Evolutionary conservation across 2,329 filamentous ascomycete genomes (phyloP).

Genomic region (Hymenotorrendiella dingleyae): DNA sequence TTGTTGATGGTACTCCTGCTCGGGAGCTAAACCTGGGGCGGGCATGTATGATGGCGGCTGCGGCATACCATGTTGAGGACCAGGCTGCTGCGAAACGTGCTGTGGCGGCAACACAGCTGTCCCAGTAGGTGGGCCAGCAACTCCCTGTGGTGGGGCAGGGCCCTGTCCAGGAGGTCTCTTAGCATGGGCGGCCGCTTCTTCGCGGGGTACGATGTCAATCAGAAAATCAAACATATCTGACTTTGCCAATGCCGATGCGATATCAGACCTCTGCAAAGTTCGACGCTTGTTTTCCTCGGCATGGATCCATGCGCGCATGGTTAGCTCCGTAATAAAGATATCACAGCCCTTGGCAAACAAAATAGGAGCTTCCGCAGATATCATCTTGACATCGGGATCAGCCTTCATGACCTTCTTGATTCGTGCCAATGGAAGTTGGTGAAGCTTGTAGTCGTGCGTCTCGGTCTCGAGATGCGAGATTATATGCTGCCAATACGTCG

Average conservation of each 20-base stretch:
- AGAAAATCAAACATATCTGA: constrained; percentile 99
- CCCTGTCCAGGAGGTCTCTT: constrained; percentile 58
- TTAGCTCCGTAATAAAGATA: constrained; percentile 97
- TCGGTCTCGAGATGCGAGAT: constrained; percentile 94
- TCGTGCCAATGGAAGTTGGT: constrained; percentile 91
- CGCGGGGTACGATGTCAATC: constrained; percentile 95
- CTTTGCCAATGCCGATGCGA: constrained; percentile 90
- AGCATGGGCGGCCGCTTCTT: constrained; percentile 81
- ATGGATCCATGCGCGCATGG: constrained; percentile 99
- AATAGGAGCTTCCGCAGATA: constrained; percentile 95
- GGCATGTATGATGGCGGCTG: constrained; percentile 50
- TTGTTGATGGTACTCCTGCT: constrained; percentile 75
- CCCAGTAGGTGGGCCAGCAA: constrained; percentile 45
- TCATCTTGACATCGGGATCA: constrained; percentile 99
- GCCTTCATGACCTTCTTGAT: constrained; percentile 99
- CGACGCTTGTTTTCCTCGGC: constrained; percentile 98
- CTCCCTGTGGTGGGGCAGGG: constrained; percentile 38
- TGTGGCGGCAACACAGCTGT: constrained; percentile 48
- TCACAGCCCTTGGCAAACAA: constrained; percentile 98
- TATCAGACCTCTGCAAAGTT: constrained; percentile 91
- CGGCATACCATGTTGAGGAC: constrained; percentile 57
- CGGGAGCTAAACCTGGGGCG: constrained; percentile 55
- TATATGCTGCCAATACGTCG: constrained; percentile 98
- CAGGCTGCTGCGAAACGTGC: constrained; percentile 36
- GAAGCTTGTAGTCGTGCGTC: constrained; percentile 96